Evolutionary conservation across 169 alveolate genomes (phyloP).

Genomic region (Cryptosporidium meleagridis): DNA sequence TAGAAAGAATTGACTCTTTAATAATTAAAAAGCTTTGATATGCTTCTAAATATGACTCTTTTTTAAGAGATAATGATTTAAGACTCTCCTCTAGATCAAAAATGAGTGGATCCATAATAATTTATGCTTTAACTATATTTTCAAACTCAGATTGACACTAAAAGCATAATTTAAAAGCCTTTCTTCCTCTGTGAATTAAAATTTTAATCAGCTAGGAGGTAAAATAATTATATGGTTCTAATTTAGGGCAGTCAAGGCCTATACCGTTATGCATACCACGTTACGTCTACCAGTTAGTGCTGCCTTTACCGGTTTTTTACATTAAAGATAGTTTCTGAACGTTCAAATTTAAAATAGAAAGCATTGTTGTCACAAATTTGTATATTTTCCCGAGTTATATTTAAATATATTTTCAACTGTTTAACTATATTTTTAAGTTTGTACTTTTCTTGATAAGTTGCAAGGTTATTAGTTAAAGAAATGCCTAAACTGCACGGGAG

Average conservation of each 20-base stretch:
- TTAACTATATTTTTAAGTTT: neutral
- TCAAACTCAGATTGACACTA: neutral
- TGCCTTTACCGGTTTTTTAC: conserved; percentile 40
- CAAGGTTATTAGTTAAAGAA: neutral
- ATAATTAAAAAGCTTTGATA: conserved; percentile 30
- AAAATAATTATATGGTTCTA: neutral
- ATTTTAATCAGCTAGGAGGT: neutral
- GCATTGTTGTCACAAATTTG: neutral
- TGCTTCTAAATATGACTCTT: conserved; percentile 39
- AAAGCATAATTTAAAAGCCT: neutral
- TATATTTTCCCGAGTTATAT: neutral
- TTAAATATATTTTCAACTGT: neutral
- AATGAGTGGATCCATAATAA: conserved; percentile 53
- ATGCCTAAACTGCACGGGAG: conserved; percentile 66
- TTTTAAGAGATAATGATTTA: neutral
- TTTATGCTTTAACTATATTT: neutral
- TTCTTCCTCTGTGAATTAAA: neutral
- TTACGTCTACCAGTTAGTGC: neutral
- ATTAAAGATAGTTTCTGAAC: neutral
- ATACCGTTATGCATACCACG: conserved; percentile 38
- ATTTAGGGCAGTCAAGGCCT: neutral
- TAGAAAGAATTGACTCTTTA: conserved; percentile 7
- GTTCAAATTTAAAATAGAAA: neutral
- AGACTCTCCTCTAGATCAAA: conserved; percentile 52
- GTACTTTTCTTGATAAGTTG: neutral